phyloP scores from a whole-genome alignment of 2,329 filamentous ascomycete species.

The Colletotrichum viniferum region DNA sequence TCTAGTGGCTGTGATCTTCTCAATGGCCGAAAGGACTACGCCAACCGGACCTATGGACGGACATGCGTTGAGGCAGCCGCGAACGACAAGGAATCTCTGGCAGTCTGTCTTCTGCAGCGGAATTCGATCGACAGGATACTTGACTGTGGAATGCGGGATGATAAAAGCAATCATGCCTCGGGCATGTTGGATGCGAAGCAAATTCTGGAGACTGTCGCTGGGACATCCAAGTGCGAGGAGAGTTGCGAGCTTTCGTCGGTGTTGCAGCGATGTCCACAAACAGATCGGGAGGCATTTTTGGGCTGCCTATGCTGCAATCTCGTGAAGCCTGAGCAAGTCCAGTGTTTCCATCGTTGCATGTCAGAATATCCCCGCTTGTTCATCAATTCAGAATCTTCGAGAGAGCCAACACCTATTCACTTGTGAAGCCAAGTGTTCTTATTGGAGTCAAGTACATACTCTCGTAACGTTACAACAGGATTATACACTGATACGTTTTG shows the following conservation, averaged over 20 bases:
- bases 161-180: neutral
- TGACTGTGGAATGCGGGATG: accelerated
- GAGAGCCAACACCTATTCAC: neutral
- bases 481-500: neutral
- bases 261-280: neutral
- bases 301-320: neutral
- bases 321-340: neutral
- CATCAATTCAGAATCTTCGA: neutral
- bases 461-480: neutral
- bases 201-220: neutral
- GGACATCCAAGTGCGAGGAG: neutral
- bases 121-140: neutral
- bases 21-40: neutral
- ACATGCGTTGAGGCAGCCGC: neutral
- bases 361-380: neutral
- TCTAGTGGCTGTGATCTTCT: accelerated
- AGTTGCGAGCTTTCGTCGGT: neutral
- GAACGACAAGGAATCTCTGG: neutral
- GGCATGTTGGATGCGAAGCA: neutral
- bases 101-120: neutral
- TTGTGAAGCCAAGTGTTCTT: neutral
- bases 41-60: neutral
- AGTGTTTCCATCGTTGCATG: neutral
- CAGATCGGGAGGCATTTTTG: neutral
- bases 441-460: neutral